Base-by-base conservation (phyloP, 306 rosid species). In the Lupinus albus region DNA sequence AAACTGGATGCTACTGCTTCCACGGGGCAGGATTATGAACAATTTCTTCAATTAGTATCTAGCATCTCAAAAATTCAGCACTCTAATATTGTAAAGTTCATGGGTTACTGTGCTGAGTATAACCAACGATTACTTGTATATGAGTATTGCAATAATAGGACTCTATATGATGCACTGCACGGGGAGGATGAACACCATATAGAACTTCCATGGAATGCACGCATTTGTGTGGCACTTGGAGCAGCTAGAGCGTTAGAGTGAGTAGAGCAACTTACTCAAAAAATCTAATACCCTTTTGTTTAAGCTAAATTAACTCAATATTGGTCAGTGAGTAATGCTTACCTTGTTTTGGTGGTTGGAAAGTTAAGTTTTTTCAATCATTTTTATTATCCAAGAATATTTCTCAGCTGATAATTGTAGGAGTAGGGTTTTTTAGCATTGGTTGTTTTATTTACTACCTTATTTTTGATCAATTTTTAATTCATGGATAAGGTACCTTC, bases 211-310 rank as follows among this genome's bases (percentile, higher is more conserved):
- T 90, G 97, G 97, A 79, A 71, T 57, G 67, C 77, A 58, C 91
- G 97, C 28, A 71, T 90, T 64, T 78, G 51, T 64, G 64, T 82
- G 13, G 97, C 97, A 50, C 84, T 87, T 28, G 95, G 88, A 46
- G 95, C 89, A 38, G 97, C 97, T 44, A 81, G 84, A 72, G 95
- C 92, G 50, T 78, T 90, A 21, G 92, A 87, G 97, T 90, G 79
- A 77, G 97, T 81, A 48, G 52, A 69, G 6, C 50, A 49, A 25
- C 60, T 63, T 49, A 42, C 68, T 72, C 51, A 41, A 8, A 48
- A 51, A 20, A 67, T 17, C 48, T 35, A 60, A 38, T 61, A 12
- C 59, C 49, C 33, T 47, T 61, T 59, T 13, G 1, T 33, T 16
- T 68, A n/a, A 3, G 56, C 33, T 48, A 47, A 67, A 49, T 57